These are phyloP conservation scores for Monilinia aucupariae DNA, from an alignment of 2,329 filamentous ascomycete genomes.

Conservation along the genomic window DNA sequence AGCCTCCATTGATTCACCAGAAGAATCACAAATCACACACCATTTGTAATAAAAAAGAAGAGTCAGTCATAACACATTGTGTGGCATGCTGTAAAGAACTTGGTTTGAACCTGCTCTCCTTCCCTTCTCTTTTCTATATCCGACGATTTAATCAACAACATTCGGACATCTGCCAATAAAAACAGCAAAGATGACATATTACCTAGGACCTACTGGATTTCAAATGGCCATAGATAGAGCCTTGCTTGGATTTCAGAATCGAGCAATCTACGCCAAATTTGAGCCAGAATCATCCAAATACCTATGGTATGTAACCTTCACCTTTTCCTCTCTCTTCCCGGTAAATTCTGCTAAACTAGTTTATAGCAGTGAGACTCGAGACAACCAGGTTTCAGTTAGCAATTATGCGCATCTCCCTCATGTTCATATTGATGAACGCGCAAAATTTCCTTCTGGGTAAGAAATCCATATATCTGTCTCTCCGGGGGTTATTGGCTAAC, in stretches of 20 bases:
- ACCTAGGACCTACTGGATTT: not conserved
- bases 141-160: not conserved
- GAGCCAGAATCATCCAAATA: not conserved
- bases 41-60: not conserved
- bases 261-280: not conserved
- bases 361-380: not conserved
- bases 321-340: not conserved
- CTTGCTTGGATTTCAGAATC: not conserved
- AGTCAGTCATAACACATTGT: not conserved
- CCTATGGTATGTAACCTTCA: not conserved
- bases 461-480: not conserved
- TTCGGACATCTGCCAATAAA: not conserved
- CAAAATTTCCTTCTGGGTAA: not conserved
- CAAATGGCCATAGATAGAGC: not conserved
- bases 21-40: not conserved
- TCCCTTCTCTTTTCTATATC: not conserved
- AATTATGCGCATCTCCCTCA: not conserved
- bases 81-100: not conserved
- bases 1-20: not conserved
- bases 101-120: not conserved
- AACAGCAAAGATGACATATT: not conserved
- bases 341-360: not conserved
- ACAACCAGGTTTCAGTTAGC: too few species aligned
- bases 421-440: not conserved
- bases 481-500: not conserved